These are phyloP conservation scores for Dendrobium officinale DNA, from an alignment of 106 monocot genomes.

Conservation along the genomic window DNA sequence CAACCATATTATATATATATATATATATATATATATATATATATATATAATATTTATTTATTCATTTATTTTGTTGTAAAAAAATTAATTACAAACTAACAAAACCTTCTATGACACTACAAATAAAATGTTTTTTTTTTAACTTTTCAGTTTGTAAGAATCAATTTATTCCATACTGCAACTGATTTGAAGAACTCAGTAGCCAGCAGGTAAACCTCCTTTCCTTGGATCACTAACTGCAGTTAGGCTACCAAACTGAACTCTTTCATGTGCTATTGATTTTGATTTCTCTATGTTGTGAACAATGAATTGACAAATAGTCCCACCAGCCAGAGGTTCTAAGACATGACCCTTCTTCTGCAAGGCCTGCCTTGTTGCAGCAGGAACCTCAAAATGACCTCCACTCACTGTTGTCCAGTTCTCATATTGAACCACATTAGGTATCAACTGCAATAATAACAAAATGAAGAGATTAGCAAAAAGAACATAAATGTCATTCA, in stretches of 20 bases:
- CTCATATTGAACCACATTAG: conserved; percentile 81
- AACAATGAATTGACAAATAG: conserved; percentile 80
- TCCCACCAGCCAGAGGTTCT: conserved; percentile 45
- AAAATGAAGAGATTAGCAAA: not conserved
- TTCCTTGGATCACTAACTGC: conserved; percentile 91
- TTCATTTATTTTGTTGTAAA: too few relatives aligned
- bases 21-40: too few relatives aligned
- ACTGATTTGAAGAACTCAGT: conserved; percentile 18
- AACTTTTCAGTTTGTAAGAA: not conserved
- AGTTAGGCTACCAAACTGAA: conserved; percentile 38
- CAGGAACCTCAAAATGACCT: conserved; percentile 64
- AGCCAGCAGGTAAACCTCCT: conserved; percentile 83
- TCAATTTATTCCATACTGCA: not conserved
- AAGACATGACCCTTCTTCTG: conserved; percentile 74
- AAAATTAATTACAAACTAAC: not conserved
- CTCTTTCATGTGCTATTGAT: not conserved
- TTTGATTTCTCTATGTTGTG: conserved; percentile 32
- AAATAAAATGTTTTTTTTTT: not conserved
- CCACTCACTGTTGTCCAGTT: conserved; percentile 80
- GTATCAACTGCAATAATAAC: conserved; percentile 53
- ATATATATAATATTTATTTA: too few relatives aligned
- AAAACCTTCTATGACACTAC: not conserved
- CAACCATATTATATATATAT: too few relatives aligned
- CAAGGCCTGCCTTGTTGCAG: conserved; percentile 26
- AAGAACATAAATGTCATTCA: too few relatives aligned